phyloP scores from a whole-genome alignment of 139 green algal genomes.

The Deuterostichococcus epilithicus region DNA sequence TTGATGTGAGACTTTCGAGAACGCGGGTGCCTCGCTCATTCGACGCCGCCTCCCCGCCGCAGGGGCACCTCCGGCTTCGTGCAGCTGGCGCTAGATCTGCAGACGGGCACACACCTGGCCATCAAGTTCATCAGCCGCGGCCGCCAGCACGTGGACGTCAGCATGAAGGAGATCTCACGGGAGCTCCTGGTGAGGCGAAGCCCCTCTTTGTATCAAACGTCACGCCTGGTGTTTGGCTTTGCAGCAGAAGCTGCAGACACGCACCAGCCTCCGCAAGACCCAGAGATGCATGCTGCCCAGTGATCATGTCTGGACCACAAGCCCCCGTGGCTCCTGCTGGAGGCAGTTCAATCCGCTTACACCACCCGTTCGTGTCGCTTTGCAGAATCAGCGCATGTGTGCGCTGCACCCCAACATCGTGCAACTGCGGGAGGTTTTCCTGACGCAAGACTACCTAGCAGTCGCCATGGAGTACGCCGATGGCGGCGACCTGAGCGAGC shows the following conservation, averaged over 20 bases:
- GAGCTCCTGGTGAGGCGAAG: background rate
- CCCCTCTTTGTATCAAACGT: no score
- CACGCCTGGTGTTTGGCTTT: no score
- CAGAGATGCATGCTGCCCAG: no score
- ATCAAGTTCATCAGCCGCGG: constrained; percentile 45
- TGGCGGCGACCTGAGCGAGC: constrained; percentile 70
- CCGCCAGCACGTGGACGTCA: background rate
- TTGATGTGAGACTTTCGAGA: no score
- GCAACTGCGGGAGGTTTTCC: constrained; percentile 31
- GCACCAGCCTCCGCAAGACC: no score
- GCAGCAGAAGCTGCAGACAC: no score
- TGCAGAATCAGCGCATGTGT: background rate
- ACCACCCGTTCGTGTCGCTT: no score
- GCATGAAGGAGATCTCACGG: background rate
- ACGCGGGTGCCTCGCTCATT: no score
- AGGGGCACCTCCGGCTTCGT: constrained; percentile 56
- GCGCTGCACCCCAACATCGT: constrained; percentile 1
- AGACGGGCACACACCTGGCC: constrained; percentile 40
- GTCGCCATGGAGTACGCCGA: constrained; percentile 81
- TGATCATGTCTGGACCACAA: no score
- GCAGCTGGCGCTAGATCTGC: constrained; percentile 35
- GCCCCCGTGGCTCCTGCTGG: no score
- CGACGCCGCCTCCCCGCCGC: no score
- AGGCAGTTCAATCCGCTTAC: no score
- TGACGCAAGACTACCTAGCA: constrained; percentile 55